phyloP scores from a whole-genome alignment of 2,329 filamentous ascomycete genomes.

The Albifimbria verrucaria region DNA sequence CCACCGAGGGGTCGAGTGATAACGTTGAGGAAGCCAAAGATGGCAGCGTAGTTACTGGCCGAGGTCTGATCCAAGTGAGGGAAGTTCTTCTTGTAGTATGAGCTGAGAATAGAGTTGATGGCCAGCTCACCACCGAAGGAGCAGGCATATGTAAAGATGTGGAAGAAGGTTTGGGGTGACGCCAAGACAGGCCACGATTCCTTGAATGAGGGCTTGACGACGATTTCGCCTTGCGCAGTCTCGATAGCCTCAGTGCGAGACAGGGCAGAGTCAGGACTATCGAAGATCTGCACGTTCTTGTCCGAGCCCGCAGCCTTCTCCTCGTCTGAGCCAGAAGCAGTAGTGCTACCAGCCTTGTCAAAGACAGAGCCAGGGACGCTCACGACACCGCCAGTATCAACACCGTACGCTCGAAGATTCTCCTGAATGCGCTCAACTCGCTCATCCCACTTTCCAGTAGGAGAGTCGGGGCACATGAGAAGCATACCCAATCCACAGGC shows the following conservation, averaged over 20 bases:
- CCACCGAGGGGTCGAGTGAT: conserved; percentile 66
- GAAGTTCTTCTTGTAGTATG: conserved; percentile 60
- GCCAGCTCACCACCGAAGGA: conserved; percentile 62
- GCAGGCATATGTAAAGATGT: conserved; percentile 56
- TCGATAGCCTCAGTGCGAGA: conserved; percentile 51
- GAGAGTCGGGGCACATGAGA: conserved; percentile 75
- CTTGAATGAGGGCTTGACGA: conserved; percentile 54
- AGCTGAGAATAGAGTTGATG: conserved; percentile 57
- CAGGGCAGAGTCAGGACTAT: conserved; percentile 41
- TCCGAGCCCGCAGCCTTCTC: conserved; percentile 31
- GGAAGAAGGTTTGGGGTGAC: conserved; percentile 53
- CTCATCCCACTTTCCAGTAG: conserved; percentile 77
- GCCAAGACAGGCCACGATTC: conserved; percentile 43
- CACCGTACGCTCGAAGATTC: conserved; percentile 44
- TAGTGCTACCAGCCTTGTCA: conserved; percentile 47
- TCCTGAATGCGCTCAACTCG: conserved; percentile 57
- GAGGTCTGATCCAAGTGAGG: conserved; percentile 53
- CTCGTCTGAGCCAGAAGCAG: conserved; percentile 33
- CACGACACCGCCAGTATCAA: neutral
- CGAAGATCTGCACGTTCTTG: conserved; percentile 31
- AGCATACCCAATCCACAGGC: conserved; percentile 65
- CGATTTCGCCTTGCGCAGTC: conserved; percentile 48
- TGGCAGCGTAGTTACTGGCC: conserved; percentile 61
- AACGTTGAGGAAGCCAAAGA: conserved; percentile 74
- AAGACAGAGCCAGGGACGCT: conserved; percentile 34